Conservation (phyloP, 768 basidiomycete genomes). For the Asterophora lycoperdoides region DNA sequence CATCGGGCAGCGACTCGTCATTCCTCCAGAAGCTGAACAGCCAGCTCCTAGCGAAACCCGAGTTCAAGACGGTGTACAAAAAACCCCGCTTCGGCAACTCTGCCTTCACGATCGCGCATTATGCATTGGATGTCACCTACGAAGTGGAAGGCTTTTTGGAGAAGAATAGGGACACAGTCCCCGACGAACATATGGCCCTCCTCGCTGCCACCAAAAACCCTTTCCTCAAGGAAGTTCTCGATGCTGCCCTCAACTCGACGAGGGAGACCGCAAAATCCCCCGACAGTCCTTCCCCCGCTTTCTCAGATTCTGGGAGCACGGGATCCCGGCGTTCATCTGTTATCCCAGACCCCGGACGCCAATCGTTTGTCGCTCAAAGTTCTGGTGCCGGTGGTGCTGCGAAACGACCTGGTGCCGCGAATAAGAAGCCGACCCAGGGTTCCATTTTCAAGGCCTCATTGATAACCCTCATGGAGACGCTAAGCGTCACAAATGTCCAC, state of each 20-base stretch:
- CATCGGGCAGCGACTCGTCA: slow-evolving; percentile 86
- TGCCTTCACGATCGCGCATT: slow-evolving; percentile 96
- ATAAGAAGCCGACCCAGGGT: slow-evolving; percentile 94
- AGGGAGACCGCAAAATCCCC: slow-evolving; percentile 61
- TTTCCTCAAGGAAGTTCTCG: slow-evolving; percentile 93
- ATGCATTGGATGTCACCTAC: slow-evolving; percentile 97
- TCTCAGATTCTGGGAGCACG: slow-evolving; percentile 73
- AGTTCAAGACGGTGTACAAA: slow-evolving; percentile 88
- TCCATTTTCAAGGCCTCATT: slow-evolving; percentile 97
- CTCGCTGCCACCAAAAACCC: slow-evolving; percentile 83
- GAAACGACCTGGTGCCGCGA: slow-evolving; percentile 62
- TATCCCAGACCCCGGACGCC: slow-evolving; percentile 84
- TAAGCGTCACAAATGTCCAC: slow-evolving; percentile 96
- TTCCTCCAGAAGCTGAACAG: slow-evolving; percentile 89
- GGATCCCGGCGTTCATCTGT: slow-evolving; percentile 78
- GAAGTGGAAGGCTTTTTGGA: slow-evolving; percentile 98
- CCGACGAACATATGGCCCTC: slow-evolving; percentile 93
- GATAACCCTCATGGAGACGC: slow-evolving; percentile 93
- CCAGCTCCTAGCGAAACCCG: slow-evolving; percentile 75
- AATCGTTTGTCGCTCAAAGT: slow-evolving; percentile 57
- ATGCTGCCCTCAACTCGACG: slow-evolving; percentile 77
- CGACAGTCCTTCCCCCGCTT: slow-evolving; percentile 71
- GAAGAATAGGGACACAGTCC: slow-evolving; percentile 98
- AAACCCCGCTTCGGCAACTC: slow-evolving; percentile 98
- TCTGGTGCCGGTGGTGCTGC: slow-evolving; percentile 29